Evolutionary conservation across 1,284 basidiomycete genomes (phyloP), one percentile per base, ranked within the genome.

Genomic region (Trametes polyzona): DNA sequence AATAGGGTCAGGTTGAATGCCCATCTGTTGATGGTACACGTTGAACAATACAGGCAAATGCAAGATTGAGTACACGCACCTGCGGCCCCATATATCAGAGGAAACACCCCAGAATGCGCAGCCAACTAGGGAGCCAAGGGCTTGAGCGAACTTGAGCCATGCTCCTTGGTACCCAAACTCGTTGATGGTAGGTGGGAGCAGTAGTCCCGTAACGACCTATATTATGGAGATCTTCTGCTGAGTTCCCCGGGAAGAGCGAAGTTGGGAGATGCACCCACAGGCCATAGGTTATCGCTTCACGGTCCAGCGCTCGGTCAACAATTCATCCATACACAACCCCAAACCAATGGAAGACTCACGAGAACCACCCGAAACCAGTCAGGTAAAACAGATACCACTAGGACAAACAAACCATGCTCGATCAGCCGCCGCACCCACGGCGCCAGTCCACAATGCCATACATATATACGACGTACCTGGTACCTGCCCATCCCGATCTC

Each of bases 401-500:
- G 6, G 12, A 40, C 4, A 3, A 30, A 33, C 6, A 26, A 12
- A 27, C n/a, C 19, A 9, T 1, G 27, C 42, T 17, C 37, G 19
- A 16, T 24, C 8, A 33, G 11, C n/a, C 27, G 19, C 10, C 29
- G 1, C 8, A 0, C 3, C 24, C 8, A 29, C 23, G 12, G 32
- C 16, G 14, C 21, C 19, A 3, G 42, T 14, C 23, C 11, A 42
- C n/a, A 26, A 21, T 12, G 12, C 37, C 4, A 41, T n/a, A n/a
- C n/a, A 17, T 3, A 21, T 4, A 12, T 16, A 27, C 19, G 14
- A 51, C 74, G 53, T 57, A 82, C 83, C 74, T 89, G 87, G 66
- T 89, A 90, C 53, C 75, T 81, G 4, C 88, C 88, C 83, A 89
- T 88, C 4, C 88, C 88, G 41, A 90, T 84, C 50, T 87, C 83